Evolutionary conservation across 2,329 filamentous ascomycete genomes (phyloP), one percentile per base, ranked within the genome.

Genomic region (Dactylellina drechsleri): DNA sequence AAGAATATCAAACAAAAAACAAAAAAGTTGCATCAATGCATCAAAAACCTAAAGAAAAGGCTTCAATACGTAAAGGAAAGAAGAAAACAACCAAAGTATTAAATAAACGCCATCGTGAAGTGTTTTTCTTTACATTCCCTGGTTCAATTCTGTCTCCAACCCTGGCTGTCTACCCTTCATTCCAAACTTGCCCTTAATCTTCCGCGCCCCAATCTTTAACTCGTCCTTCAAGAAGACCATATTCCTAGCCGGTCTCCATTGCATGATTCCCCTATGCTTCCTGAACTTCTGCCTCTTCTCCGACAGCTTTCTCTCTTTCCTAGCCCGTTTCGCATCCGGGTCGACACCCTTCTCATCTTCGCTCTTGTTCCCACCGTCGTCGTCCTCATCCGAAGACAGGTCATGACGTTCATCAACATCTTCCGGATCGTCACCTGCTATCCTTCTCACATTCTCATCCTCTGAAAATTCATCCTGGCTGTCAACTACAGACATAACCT

Each of bases 231-330:
- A 81, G 97, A 98, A 76, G 78, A 89, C 88, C 20, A 88, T 85
- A 80, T 97, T 97, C 47, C 94, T 86, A 81, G 93, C 91, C 0
- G 94, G 93, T 80, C 89, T 91, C 93, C 93, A 98, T 82, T 98
- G 94, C 92, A 97, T 96, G 80, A 97, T 80, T 0, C 94, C 94
- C 10, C 93, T 86, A 78, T 97, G 93, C 83, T 93, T 92, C 80
- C 89, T 89, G 80, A 86, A 85, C 77, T 86, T 84, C 77, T 84
- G 84, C 73, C 88, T 82, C 0, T 87, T 87, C 77, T 87, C 28
- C 66, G 76, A 77, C 79, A 20, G 78, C 79, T 53, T 81, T 81
- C 20, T 79, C 76, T 64, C 78, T 52, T 68, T 77, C 76, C 57
- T 76, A 78, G 64, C 70, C 61, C 36, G 61, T 64, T 77, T 62